Conservation (phyloP, 768 basidiomycete species). For the Neoboletus brunneissimus region DNA sequence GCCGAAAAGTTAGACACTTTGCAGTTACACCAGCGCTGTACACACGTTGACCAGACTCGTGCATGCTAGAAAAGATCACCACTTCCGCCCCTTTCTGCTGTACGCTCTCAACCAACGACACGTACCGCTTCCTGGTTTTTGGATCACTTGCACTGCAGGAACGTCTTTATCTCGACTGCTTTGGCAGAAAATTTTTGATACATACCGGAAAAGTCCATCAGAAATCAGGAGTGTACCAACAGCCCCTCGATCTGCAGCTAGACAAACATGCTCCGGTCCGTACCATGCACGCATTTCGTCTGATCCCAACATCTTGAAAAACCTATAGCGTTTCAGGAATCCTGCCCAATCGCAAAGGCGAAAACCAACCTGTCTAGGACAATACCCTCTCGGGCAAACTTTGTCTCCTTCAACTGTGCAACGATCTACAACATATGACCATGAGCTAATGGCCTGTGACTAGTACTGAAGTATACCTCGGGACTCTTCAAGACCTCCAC, state of each 20-base stretch:
- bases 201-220: slow-evolving; percentile 88
- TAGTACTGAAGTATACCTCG: slow-evolving; percentile 54
- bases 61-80: slow-evolving; percentile 98
- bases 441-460: not conserved
- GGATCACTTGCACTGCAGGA: slow-evolving; percentile 73
- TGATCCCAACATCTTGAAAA: slow-evolving; percentile 94
- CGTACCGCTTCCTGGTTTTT: slow-evolving; percentile 74
- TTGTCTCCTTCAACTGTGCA: slow-evolving; percentile 84
- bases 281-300: slow-evolving; percentile 99
- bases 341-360: not conserved
- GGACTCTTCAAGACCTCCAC: slow-evolving; percentile 94
- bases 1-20: slow-evolving; percentile 8
- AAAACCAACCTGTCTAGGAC: slow-evolving; percentile 75
- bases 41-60: slow-evolving; percentile 97
- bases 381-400: slow-evolving; percentile 92
- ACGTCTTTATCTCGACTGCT: not conserved
- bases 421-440: slow-evolving; percentile 48
- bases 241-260: slow-evolving; percentile 91
- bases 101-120: slow-evolving; percentile 84
- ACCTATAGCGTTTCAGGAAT: slow-evolving; percentile 46
- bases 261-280: slow-evolving; percentile 88
- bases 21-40: slow-evolving; percentile 6
- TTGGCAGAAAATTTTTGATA: not conserved
- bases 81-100: slow-evolving; percentile 89
- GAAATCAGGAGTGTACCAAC: slow-evolving; percentile 93